A percentile compares a stretch with the other conserved stretches of the same genome.
Evolutionary conservation across 2,329 filamentous ascomycete species (phyloP).

Genomic region (Ceratocystis cacaofunesta): DNA sequence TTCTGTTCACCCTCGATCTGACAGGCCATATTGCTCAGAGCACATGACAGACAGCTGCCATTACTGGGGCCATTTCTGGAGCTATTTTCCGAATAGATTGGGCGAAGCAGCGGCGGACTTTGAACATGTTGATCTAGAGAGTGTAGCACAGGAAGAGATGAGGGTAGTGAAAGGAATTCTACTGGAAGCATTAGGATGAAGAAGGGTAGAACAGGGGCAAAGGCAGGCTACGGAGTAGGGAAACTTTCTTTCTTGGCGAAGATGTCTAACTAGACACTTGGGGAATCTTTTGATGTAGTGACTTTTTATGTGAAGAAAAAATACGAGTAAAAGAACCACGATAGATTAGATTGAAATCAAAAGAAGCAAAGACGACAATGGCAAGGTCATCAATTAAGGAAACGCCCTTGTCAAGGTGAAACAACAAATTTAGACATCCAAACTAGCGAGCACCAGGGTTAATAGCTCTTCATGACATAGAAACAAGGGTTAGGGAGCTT

Average conservation of each 20-base stretch:
- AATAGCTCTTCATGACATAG: not conserved
- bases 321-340: not conserved
- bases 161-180: not conserved
- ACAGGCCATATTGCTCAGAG: not conserved
- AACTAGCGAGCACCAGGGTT: not conserved
- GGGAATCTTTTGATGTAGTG: not conserved
- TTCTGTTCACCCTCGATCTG: not conserved
- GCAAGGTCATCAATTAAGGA: too few species aligned
- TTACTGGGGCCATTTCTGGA: conserved; percentile 15
- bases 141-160: conserved; percentile 4
- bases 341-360: not conserved
- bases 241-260: not conserved
- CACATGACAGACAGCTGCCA: conserved; percentile 4
- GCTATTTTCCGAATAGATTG: conserved; percentile 9
- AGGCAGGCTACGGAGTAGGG: not conserved
- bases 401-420: not conserved
- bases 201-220: not conserved
- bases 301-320: not conserved
- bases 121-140: conserved; percentile 3
- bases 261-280: not conserved
- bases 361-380: not conserved
- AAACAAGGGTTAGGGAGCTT: not conserved
- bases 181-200: not conserved
- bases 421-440: not conserved
- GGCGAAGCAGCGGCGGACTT: not conserved